Evolutionary conservation across 306 rosid genomes (phyloP), one percentile per base, ranked within the genome.

Genomic region (Cucurbita maxima): DNA sequence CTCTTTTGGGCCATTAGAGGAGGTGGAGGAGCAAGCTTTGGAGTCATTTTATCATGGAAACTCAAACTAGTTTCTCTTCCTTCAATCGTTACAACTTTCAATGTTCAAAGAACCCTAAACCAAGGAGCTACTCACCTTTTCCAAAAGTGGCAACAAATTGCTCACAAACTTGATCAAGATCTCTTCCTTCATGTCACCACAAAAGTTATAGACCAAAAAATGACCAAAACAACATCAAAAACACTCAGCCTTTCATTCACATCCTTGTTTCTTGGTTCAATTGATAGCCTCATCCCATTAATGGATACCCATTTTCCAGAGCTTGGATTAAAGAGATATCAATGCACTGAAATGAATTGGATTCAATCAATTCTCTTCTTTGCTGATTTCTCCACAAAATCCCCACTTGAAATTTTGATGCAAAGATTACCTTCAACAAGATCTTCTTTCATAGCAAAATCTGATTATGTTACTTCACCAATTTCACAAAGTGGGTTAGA

Each of bases 1-100:
- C 55, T 87, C 0, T 88, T 88, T 68, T 90, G 95, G 92, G 96
- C 88, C 7, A 87, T 90, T 40, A 76, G 84, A 77, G 96, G 96
- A 6, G 92, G 90, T 3, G 89, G 92, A 70, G 95, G 85, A 30
- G 88, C 78, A 63, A 91, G 92, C 58, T 88, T 85, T 64, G 90
- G 96, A 10, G 70, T 90, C 3, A 59, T 88, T 47, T 86, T 88
- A 4, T 75, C 88, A 80, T 88, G 92, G 95, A 88, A 90, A 64
- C 80, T 90, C 74, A 80, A 80, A 66, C 81, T 88, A 0, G 90
- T 87, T 74, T 81, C 83, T 15, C 82, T 88, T 43, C 95, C 92
- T 0, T 18, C 67, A 79, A 80, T 72, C 0, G 90, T 88, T 56
- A 87, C 96, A 3, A 86, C 85, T 70, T 90, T 87, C 51, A 75